Conservation (phyloP, 768 basidiomycete species). For the Lepiota brunneoincarnata region DNA sequence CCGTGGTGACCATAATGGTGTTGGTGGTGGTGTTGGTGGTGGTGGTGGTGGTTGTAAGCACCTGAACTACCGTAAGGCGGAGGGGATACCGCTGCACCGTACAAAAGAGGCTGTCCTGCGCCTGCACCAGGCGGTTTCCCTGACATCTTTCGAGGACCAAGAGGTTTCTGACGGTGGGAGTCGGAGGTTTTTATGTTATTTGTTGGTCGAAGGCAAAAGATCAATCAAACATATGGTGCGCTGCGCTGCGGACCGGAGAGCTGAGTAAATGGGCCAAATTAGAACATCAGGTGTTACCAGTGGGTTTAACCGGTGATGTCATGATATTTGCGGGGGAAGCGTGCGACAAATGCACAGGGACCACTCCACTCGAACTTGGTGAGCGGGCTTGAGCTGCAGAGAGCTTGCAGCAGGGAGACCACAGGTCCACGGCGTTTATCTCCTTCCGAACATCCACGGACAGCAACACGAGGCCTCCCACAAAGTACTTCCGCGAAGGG, state of each 20-base stretch:
- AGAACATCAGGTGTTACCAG: background rate
- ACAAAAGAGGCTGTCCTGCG: background rate
- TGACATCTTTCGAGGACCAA: background rate
- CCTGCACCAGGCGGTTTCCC: background rate
- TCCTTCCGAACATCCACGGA: too few relatives aligned
- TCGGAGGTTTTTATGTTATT: background rate
- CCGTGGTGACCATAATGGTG: background rate
- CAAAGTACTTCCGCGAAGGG: too few relatives aligned
- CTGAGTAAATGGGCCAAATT: background rate
- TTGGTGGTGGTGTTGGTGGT: background rate
- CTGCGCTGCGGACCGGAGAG: background rate
- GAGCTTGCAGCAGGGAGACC: too few relatives aligned
- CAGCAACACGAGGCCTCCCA: too few relatives aligned
- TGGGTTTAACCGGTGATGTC: background rate
- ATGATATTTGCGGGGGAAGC: background rate
- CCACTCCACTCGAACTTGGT: too few relatives aligned
- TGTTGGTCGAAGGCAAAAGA: background rate
- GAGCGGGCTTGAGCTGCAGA: too few relatives aligned
- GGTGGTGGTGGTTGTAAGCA: background rate
- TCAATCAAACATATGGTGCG: slow-evolving; percentile 3
- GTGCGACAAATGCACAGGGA: background rate
- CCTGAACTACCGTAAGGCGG: slow-evolving; percentile 8
- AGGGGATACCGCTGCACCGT: background rate
- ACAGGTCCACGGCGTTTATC: too few relatives aligned
- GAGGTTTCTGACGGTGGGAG: background rate